Percentiles rank a stretch among this genome's conserved stretches.
Evolutionary conservation across 1,139 yeast species (phyloP).

Genomic region (Geotrichum siamense): DNA sequence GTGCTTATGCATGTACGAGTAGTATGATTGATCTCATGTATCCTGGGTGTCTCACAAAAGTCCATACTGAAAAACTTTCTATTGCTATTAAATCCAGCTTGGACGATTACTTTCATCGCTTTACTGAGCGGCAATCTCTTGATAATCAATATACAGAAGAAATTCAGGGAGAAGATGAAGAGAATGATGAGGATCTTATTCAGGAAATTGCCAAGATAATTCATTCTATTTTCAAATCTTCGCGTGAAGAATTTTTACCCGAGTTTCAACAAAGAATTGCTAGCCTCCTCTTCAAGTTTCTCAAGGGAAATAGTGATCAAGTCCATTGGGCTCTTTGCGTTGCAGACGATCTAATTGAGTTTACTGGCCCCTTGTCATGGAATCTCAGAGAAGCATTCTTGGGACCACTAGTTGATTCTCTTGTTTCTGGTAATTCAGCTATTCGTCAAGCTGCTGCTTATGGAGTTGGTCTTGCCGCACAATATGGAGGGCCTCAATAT

Average conservation of each 20-base stretch:
- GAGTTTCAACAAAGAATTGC: conserved; percentile 46
- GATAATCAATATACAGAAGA: conserved; percentile 64
- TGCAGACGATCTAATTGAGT: conserved; percentile 73
- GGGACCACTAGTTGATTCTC: conserved; percentile 54
- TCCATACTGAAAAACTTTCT: conserved; percentile 53
- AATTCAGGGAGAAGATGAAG: conserved; percentile 66
- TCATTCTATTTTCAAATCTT: conserved; percentile 63
- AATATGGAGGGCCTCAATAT: conserved; percentile 60
- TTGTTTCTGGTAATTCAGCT: conserved; percentile 54
- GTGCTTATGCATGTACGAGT: conserved; percentile 66
- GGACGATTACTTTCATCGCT: conserved; percentile 64
- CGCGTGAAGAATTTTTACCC: conserved; percentile 52
- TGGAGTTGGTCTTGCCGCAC: conserved; percentile 81
- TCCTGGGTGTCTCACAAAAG: conserved; percentile 46
- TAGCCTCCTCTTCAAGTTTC: conserved; percentile 30
- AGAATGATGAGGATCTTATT: conserved; percentile 79
- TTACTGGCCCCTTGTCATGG: conserved; percentile 61
- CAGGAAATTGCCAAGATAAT: conserved; percentile 80
- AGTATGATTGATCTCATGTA: conserved; percentile 66
- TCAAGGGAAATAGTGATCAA: conserved; percentile 56
- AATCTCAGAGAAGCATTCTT: conserved; percentile 59
- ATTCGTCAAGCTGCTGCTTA: conserved; percentile 85
- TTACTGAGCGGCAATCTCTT: conserved; percentile 53
- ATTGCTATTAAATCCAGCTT: conserved; percentile 56
- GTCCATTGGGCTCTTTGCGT: conserved; percentile 76